These are phyloP conservation scores for Euphorbia neoarborescens DNA, from an alignment of 441 rosid species.

Conservation along the genomic window DNA sequence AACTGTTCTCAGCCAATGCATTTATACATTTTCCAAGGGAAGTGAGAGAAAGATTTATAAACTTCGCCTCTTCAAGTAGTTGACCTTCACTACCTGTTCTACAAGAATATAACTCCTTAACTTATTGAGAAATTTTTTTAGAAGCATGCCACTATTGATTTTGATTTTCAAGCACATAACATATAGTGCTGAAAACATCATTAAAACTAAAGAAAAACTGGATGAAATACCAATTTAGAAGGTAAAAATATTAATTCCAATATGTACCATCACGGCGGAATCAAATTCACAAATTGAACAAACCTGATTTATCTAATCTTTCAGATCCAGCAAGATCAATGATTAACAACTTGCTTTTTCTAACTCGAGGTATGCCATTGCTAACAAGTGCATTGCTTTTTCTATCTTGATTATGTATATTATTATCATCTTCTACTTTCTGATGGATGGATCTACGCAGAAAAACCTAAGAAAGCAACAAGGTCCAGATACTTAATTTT, in stretches of 20 bases:
- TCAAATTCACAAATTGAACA: conserved; percentile 6
- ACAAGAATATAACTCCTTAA: conserved; percentile 13
- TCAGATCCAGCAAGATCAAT: conserved; percentile 97
- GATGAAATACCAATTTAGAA: neutral
- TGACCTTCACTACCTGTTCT: conserved; percentile 74
- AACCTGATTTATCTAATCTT: conserved; percentile 87
- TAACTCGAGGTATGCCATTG: conserved; percentile 45
- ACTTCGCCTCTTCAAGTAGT: conserved; percentile 86
- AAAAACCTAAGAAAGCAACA: conserved; percentile 42
- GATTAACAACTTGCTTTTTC: conserved; percentile 80
- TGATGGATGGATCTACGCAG: conserved; percentile 53
- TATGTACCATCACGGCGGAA: neutral
- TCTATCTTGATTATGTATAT: conserved; percentile 23
- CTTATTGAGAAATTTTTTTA: neutral
- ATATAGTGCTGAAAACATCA: neutral
- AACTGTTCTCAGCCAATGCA: conserved; percentile 86
- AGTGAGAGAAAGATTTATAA: conserved; percentile 79
- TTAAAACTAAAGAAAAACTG: neutral
- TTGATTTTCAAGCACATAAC: neutral
- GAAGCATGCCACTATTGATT: neutral
- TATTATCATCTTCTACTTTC: conserved; percentile 36
- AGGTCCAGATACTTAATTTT: conserved; percentile 5
- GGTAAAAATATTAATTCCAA: conserved; percentile 3
- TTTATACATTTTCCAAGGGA: conserved; percentile 90
- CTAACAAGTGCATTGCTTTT: conserved; percentile 31